Percentiles rank a stretch among this genome's conserved stretches.
Conservation (phyloP, 1,139 yeast species). For the Zygotorulaspora mrakii region DNA sequence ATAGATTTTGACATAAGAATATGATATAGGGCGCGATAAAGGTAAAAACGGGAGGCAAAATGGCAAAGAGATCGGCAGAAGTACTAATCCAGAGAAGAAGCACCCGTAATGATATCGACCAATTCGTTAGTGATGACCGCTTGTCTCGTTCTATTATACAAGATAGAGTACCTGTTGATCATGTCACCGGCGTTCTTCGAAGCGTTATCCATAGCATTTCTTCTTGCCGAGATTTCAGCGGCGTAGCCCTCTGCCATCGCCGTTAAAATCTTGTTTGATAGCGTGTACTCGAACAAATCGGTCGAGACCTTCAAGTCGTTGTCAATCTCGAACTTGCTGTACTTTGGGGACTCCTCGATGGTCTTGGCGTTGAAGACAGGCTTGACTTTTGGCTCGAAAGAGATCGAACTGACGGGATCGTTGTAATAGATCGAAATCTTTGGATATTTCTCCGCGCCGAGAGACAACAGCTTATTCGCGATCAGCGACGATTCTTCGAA, state of each 20-base stretch:
- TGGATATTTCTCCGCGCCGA: conserved; percentile 52
- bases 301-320: conserved; percentile 60
- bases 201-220: conserved; percentile 99
- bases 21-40: too few relatives aligned
- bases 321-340: conserved; percentile 79
- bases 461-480: conserved; percentile 74
- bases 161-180: conserved; percentile 92
- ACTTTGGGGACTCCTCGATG: conserved; percentile 83
- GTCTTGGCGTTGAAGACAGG: conserved; percentile 67
- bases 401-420: conserved; percentile 79
- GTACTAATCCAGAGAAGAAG: conserved; percentile 90
- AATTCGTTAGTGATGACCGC: conserved; percentile 99
- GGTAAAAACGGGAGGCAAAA: too few relatives aligned
- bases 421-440: conserved; percentile 81
- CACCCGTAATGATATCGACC: conserved; percentile 99
- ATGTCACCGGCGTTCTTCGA: conserved; percentile 99
- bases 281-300: conserved; percentile 76
- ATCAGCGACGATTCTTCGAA: conserved; percentile 86
- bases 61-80: too few relatives aligned
- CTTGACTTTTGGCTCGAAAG: conserved; percentile 79
- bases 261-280: conserved; percentile 84
- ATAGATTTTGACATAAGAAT: conserved; percentile 15
- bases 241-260: conserved; percentile 99
- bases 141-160: conserved; percentile 99
- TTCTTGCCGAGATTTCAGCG: conserved; percentile 96